Conservation (phyloP, 805 yeast genomes). For the Metschnikowia gelsemii region DNA sequence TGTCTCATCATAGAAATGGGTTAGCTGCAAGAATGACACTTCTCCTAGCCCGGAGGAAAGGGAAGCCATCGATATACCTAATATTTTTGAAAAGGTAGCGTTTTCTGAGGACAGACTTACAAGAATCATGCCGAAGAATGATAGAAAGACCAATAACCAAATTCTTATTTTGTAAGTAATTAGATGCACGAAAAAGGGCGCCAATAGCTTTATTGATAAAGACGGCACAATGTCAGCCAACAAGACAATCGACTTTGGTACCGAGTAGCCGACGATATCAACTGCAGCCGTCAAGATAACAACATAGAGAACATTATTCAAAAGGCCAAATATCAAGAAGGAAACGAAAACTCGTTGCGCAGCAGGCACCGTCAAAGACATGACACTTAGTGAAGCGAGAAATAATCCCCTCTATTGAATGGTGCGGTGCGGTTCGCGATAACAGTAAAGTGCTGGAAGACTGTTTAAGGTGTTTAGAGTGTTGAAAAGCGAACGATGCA, state of each 20-base stretch:
- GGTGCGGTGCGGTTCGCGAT: neutral
- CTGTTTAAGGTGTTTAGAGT: too few species aligned
- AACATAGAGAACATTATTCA: constrained; percentile 87
- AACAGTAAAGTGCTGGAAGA: neutral
- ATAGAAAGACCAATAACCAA: constrained; percentile 51
- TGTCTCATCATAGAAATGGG: constrained; percentile 65
- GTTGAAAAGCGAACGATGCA: too few species aligned
- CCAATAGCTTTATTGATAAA: constrained; percentile 61
- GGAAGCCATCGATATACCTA: constrained; percentile 80
- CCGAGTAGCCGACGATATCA: constrained; percentile 78
- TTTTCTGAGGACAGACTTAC: constrained; percentile 46
- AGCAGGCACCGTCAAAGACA: constrained; percentile 1
- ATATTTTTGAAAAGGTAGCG: constrained; percentile 41
- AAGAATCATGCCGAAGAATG: constrained; percentile 71
- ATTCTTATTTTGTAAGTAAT: constrained; percentile 62
- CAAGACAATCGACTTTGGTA: constrained; percentile 84
- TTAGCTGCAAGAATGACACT: constrained; percentile 79
- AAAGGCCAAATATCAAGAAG: constrained; percentile 81
- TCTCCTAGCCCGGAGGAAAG: constrained; percentile 89
- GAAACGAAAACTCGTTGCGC: constrained; percentile 44
- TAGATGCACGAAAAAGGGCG: constrained; percentile 77
- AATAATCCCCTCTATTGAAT: neutral
- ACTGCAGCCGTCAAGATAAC: constrained; percentile 90
- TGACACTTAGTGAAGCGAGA: neutral
- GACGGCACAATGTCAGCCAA: constrained; percentile 88